Base-by-base conservation (phyloP, 805 yeast species). In the Hanseniaspora vineae region DNA sequence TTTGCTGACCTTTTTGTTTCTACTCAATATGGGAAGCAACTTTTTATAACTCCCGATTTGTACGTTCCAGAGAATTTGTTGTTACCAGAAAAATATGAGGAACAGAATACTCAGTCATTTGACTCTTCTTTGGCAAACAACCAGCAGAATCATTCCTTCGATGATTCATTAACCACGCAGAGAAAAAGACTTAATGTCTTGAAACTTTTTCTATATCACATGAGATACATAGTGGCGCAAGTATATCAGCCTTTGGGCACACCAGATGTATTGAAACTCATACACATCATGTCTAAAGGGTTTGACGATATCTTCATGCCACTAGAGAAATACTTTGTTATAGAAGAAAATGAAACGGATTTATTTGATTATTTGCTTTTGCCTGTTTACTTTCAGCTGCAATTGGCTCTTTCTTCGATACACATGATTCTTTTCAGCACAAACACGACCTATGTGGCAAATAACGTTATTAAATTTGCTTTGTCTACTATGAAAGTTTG, bases 1-100 rank as follows among this genome's bases (percentile, higher is more conserved):
- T 55, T 49, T 37, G 42, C 51, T 9, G 68, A 64, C 51, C 51
- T 56, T 32, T 49, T 48, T 3, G 42, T 52, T 1, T 50, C 66
- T 1, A 52, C 55, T 23, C 55, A 55, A 32, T 52, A 54, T 18
- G 68, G 68, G 0, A 50, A 50, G 6, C 55, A 58, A 2, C 35
- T 58, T 29, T 44, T 48, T 42, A 47, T 55, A 4, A n/a, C 43
- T 15, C 19, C 33, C 8, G 42, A 42, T 6, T n/a, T 20, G 4
- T 54, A 48, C 35, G 50, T 49, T 44, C 33, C 43, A 19, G 47
- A 51, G 32, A 52, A 45, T 44, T 40, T 48, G 5, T 19, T 48
- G n/a, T 19, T 44, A 17, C 37, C 37, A 2, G 42, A 44, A 32
- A 10, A 11, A 12, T n/a, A 35, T 35, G 15, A 35, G 29, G 29